A percentile compares a stretch with the other conserved stretches of the same genome.
Conservation (phyloP, 2,329 filamentous ascomycete genomes). For the Penicillium brevicompactum region DNA sequence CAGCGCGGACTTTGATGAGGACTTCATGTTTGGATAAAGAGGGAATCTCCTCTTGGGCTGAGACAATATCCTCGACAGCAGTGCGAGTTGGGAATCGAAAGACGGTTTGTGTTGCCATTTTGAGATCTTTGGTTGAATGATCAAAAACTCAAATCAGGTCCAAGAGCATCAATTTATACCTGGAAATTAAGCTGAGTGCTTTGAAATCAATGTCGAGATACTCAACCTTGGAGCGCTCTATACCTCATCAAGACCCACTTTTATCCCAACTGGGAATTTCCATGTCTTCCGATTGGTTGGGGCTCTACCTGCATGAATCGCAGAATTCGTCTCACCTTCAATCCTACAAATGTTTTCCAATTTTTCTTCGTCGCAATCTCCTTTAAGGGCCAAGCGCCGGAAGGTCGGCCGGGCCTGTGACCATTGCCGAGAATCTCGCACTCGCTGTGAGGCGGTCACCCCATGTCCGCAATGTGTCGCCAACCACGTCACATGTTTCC, state of each 20-base stretch:
- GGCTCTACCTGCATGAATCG: neutral
- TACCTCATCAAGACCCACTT: neutral
- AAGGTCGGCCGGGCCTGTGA: slow-evolving; percentile 22
- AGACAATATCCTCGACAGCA: neutral
- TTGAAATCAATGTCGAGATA: neutral
- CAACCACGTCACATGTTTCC: slow-evolving; percentile 15
- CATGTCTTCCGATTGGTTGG: neutral
- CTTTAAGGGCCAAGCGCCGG: slow-evolving; percentile 6
- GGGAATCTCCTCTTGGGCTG: neutral
- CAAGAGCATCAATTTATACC: neutral
- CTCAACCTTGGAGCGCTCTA: too few relatives aligned
- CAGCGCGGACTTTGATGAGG: slow-evolving; percentile 10
- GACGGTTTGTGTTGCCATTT: neutral
- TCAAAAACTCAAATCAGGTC: neutral
- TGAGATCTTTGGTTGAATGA: neutral
- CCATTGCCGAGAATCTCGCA: slow-evolving; percentile 25
- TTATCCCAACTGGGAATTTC: neutral
- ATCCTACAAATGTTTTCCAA: neutral
- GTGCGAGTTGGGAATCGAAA: neutral
- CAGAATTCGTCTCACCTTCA: neutral
- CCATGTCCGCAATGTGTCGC: slow-evolving; percentile 24
- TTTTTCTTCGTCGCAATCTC: neutral
- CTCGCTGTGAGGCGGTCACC: slow-evolving; percentile 20
- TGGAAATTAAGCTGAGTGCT: neutral
- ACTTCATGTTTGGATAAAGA: neutral